Conservation (phyloP, 257 asterid genomes). For the Ocimum tenuiflorum region DNA sequence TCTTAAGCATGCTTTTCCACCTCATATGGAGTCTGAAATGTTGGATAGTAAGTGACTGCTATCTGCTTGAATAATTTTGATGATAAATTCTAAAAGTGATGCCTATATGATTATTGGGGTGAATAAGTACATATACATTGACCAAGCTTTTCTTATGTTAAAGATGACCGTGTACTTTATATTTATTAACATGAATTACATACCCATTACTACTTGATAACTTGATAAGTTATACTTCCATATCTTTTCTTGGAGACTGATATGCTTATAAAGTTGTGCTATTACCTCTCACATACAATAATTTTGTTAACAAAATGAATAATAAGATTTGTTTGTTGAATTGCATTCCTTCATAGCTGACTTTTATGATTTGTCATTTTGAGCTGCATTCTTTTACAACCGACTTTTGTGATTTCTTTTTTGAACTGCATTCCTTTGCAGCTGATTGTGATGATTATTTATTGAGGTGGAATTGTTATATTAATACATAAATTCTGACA, state of each 20-base stretch:
- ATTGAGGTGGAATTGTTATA: conserved; percentile 1
- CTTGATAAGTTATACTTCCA: not conserved
- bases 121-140: not conserved
- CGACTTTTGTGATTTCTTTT: too few species aligned
- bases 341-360: not conserved
- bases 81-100: not conserved
- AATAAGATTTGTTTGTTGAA: not conserved
- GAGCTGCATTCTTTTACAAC: too few species aligned
- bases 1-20: conserved; percentile 86
- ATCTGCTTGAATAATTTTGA: conserved; percentile 10
- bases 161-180: not conserved
- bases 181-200: not conserved
- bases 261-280: not conserved
- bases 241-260: not conserved
- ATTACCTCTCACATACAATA: not conserved
- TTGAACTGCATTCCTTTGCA: too few species aligned
- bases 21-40: conserved; percentile 81
- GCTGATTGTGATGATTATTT: not conserved
- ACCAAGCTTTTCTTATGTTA: not conserved
- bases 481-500: not conserved
- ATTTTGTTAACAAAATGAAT: not conserved
- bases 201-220: not conserved
- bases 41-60: conserved; percentile 63
- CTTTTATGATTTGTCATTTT: too few species aligned
- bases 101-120: not conserved